Evolutionary conservation across 2,329 filamentous ascomycete genomes (phyloP).

Genomic region (Fusarium sambucinum): DNA sequence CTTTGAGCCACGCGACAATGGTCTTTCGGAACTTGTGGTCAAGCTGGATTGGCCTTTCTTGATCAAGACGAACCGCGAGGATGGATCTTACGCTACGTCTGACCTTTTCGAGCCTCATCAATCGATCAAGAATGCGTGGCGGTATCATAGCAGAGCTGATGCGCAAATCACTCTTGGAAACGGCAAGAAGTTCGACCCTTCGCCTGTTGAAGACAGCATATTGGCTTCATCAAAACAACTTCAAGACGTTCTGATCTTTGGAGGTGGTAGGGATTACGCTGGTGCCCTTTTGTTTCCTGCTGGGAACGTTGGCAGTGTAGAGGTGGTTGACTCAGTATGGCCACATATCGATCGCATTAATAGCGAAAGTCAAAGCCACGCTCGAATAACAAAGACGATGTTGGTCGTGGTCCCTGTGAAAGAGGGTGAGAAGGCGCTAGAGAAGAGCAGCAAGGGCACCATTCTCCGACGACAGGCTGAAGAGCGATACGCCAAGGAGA

Average conservation of each 20-base stretch:
- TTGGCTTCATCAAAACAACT: constrained; percentile 58
- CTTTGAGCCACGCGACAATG: constrained; percentile 60
- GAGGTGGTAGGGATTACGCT: constrained; percentile 66
- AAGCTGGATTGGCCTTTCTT: constrained; percentile 67
- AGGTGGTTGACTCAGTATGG: constrained; percentile 58
- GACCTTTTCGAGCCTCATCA: constrained; percentile 72
- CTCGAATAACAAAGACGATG: constrained; percentile 63
- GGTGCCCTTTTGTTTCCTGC: constrained; percentile 67
- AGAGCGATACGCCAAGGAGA: constrained; percentile 59
- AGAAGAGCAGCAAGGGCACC: constrained; percentile 74
- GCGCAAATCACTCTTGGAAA: constrained; percentile 72
- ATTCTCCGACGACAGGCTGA: constrained; percentile 66
- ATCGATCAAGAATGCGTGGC: constrained; percentile 66
- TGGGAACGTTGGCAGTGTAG: constrained; percentile 45
- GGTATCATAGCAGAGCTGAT: constrained; percentile 71
- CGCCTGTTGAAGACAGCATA: constrained; percentile 69
- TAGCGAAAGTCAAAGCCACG: constrained; percentile 61
- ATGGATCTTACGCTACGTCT: constrained; percentile 72
- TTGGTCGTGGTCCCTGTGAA: constrained; percentile 58
- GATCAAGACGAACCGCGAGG: constrained; percentile 67
- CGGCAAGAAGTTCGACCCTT: constrained; percentile 77
- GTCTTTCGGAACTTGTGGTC: constrained; percentile 67
- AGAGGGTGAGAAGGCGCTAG: constrained; percentile 50
- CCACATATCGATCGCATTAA: constrained; percentile 62
- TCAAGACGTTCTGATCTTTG: constrained; percentile 71